Evolutionary conservation across 768 basidiomycete genomes (phyloP).

Genomic region (Pleurotus djamor): DNA sequence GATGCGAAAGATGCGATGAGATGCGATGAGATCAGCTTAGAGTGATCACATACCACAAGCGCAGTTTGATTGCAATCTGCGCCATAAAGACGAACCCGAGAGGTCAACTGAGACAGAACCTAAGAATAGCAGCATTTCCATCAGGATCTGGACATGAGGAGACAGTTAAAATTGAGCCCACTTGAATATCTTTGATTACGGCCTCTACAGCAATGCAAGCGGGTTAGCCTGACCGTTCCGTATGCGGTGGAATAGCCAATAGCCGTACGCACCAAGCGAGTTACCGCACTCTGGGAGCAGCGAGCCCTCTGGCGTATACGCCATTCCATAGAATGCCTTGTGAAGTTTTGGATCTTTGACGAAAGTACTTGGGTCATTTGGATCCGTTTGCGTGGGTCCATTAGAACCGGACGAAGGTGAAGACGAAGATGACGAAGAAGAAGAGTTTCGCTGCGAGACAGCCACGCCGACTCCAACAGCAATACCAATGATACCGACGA

Average conservation of each 20-base stretch:
- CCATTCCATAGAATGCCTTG: slow-evolving; percentile 81
- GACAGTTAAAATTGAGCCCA: slow-evolving; percentile 20
- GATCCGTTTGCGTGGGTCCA: slow-evolving; percentile 26
- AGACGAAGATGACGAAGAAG: slow-evolving; percentile 14
- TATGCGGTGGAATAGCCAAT: not conserved
- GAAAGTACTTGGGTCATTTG: slow-evolving; percentile 78
- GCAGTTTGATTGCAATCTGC: slow-evolving; percentile 85
- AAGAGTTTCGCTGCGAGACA: slow-evolving; percentile 52
- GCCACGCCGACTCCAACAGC: slow-evolving; percentile 66
- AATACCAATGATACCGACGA: slow-evolving; percentile 51
- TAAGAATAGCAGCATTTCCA: slow-evolving; percentile 21
- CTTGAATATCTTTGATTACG: slow-evolving; percentile 74
- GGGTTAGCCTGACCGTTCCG: not conserved
- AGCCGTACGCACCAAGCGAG: slow-evolving; percentile 31
- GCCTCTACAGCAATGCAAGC: slow-evolving; percentile 28
- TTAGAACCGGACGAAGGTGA: slow-evolving; percentile 9
- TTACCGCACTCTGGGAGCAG: slow-evolving; percentile 71
- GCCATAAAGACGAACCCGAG: slow-evolving; percentile 82
- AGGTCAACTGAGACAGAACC: slow-evolving; percentile 86
- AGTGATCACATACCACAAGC: slow-evolving; percentile 50
- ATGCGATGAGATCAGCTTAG: not conserved
- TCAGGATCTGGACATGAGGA: not conserved
- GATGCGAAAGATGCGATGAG: not conserved
- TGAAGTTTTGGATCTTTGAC: slow-evolving; percentile 63
- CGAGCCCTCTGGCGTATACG: slow-evolving; percentile 81